A percentile compares a stretch with the other conserved stretches of the same genome.
phyloP scores from a whole-genome alignment of 352 stramenopile genomes.

The Albugo candida region DNA sequence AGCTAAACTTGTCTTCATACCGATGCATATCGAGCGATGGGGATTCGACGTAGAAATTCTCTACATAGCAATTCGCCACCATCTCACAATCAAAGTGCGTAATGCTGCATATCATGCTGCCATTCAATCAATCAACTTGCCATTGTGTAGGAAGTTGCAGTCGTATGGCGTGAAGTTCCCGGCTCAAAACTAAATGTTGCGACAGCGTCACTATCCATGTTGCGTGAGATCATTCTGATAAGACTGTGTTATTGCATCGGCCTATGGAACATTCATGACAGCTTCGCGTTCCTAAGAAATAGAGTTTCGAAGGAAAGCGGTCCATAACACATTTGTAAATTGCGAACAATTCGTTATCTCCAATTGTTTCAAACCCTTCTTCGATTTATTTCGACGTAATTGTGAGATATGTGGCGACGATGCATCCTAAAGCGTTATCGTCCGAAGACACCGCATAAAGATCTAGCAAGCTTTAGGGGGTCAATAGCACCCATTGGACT shows the following conservation, averaged over 20 bases:
- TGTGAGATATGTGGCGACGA: too few relatives aligned
- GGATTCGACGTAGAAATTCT: slow-evolving; percentile 90
- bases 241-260: slow-evolving; percentile 78
- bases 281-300: slow-evolving; percentile 19
- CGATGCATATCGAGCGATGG: slow-evolving; percentile 88
- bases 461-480: too few relatives aligned
- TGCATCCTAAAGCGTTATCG: too few relatives aligned
- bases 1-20: slow-evolving; percentile 65
- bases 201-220: slow-evolving; percentile 77
- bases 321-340: slow-evolving; percentile 8
- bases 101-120: not conserved
- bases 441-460: too few relatives aligned
- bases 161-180: slow-evolving; percentile 83
- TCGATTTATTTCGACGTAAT: too few relatives aligned
- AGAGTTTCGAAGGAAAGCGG: slow-evolving; percentile 4
- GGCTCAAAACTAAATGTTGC: slow-evolving; percentile 83
- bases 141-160: slow-evolving; percentile 65
- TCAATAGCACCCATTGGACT: too few relatives aligned
- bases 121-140: not conserved
- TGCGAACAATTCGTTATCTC: slow-evolving; percentile 1
- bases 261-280: slow-evolving; percentile 61
- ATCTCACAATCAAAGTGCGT: slow-evolving; percentile 37
- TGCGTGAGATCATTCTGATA: slow-evolving; percentile 84
- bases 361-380: too few relatives aligned
- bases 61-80: slow-evolving; percentile 47